phyloP scores from a whole-genome alignment of 2,329 filamentous ascomycete species.

The Trematosphaeria pertusa region DNA sequence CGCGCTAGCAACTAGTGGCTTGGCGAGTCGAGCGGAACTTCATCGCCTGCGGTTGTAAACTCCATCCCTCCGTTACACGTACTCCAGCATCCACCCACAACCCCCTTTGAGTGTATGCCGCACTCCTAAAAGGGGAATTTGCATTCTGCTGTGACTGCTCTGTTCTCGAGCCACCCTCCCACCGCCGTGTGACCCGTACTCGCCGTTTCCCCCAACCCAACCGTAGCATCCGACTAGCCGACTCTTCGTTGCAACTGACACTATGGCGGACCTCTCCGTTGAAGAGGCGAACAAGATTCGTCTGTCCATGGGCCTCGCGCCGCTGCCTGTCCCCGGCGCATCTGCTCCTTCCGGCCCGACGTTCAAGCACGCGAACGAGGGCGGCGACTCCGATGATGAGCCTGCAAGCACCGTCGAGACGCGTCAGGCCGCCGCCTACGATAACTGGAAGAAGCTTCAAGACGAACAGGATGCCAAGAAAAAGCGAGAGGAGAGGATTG shows the following conservation, averaged over 20 bases:
- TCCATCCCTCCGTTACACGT: too few relatives aligned
- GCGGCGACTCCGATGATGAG: constrained; percentile 68
- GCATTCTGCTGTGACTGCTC: too few relatives aligned
- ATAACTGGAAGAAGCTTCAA: constrained; percentile 74
- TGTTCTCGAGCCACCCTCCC: not conserved
- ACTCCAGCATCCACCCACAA: too few relatives aligned
- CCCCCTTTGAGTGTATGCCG: too few relatives aligned
- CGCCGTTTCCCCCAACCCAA: not conserved
- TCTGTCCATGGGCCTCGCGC: constrained; percentile 86
- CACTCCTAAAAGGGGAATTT: too few relatives aligned
- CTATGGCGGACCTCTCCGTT: constrained; percentile 59
- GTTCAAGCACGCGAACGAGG: constrained; percentile 62
- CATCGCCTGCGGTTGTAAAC: too few relatives aligned
- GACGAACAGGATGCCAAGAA: constrained; percentile 76
- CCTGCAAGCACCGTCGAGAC: constrained; percentile 83
- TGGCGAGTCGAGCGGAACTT: too few relatives aligned
- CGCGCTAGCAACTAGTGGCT: constrained; percentile 26
- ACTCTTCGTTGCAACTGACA: too few relatives aligned
- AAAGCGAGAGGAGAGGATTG: constrained; percentile 79
- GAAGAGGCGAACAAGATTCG: constrained; percentile 95
- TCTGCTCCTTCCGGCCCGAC: constrained; percentile 59
- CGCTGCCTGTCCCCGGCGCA: constrained; percentile 80
- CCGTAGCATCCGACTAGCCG: too few relatives aligned
- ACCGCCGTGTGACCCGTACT: not conserved
- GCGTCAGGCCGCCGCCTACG: constrained; percentile 73